phyloP scores from a whole-genome alignment of 192 early-diverging fungal genomes.

The Chytriomyces confervae region DNA sequence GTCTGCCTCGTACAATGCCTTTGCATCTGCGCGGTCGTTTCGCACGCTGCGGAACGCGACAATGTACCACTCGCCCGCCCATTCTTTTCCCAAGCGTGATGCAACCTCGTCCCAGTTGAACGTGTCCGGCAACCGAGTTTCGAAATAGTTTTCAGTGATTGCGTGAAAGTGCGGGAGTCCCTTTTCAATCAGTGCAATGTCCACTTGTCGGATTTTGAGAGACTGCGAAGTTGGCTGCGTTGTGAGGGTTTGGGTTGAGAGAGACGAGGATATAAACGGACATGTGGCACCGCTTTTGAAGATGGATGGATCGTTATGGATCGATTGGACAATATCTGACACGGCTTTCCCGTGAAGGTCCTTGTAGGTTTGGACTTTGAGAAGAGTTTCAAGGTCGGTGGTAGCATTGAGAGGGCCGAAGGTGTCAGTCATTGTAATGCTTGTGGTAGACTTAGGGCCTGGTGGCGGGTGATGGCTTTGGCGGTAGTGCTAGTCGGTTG shows the following conservation, averaged over 20 bases:
- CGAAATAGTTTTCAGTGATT: conserved; percentile 40
- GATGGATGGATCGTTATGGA: background rate
- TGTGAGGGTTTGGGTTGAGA: background rate
- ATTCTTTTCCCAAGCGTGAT: conserved; percentile 30
- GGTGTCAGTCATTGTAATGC: background rate
- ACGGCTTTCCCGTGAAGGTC: background rate
- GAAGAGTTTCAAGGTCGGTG: conserved; percentile 3
- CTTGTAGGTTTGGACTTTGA: background rate
- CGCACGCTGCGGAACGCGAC: conserved; percentile 57
- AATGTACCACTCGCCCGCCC: conserved; percentile 52
- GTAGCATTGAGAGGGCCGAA: conserved; percentile 11
- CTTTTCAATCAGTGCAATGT: conserved; percentile 34
- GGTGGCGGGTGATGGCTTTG: too few species aligned
- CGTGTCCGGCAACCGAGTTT: background rate
- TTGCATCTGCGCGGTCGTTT: conserved; percentile 42
- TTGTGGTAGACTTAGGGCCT: too few species aligned
- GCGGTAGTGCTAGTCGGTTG: too few species aligned
- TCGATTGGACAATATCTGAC: background rate
- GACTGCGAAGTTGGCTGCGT: background rate
- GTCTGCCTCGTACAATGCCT: conserved; percentile 54
- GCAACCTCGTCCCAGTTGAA: conserved; percentile 59
- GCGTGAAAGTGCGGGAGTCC: conserved; percentile 34
- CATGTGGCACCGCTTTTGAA: background rate
- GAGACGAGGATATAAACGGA: background rate
- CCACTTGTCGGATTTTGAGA: conserved; percentile 37